Conservation (phyloP, 116 monocot genomes). For the Thalassia testudinum region DNA sequence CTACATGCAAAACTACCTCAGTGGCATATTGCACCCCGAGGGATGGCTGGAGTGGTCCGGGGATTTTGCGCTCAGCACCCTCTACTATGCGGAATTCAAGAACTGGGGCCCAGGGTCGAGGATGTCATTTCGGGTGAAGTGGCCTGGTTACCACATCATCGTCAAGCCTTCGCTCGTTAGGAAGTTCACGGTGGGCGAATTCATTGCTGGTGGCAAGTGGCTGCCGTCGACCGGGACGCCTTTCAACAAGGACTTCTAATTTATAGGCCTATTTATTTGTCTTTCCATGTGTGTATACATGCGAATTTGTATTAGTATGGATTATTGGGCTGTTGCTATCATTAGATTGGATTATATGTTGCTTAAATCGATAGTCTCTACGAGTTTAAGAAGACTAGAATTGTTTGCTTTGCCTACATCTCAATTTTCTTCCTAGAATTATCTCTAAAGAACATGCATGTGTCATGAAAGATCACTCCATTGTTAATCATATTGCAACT, state of each 20-base stretch:
- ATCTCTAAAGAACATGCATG: too few species aligned
- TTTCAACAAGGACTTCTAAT: slow-evolving; percentile 18
- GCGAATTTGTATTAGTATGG: too few species aligned
- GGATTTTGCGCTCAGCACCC: slow-evolving; percentile 4
- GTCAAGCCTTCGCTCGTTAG: slow-evolving; percentile 20
- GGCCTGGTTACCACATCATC: slow-evolving; percentile 39
- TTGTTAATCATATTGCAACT: too few species aligned
- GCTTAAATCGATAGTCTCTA: too few species aligned
- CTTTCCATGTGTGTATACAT: too few species aligned
- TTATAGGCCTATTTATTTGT: too few species aligned
- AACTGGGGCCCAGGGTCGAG: slow-evolving; percentile 7
- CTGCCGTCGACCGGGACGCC: slow-evolving; percentile 37
- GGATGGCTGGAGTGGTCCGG: slow-evolving; percentile 10
- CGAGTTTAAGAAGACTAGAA: too few species aligned
- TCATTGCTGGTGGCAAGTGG: slow-evolving; percentile 57
- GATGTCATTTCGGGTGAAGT: slow-evolving; percentile 9
- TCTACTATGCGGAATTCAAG: slow-evolving; percentile 12
- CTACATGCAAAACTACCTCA: slow-evolving; percentile 5
- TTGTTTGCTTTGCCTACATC: too few species aligned
- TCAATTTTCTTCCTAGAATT: too few species aligned
- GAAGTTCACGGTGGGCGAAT: slow-evolving; percentile 38
- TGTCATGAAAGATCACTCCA: too few species aligned
- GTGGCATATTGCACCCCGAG: neutral
- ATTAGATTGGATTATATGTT: too few species aligned
- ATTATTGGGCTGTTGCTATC: too few species aligned